Evolutionary conservation across 169 alveolate species (phyloP).

Genomic region (Babesia ovata): DNA sequence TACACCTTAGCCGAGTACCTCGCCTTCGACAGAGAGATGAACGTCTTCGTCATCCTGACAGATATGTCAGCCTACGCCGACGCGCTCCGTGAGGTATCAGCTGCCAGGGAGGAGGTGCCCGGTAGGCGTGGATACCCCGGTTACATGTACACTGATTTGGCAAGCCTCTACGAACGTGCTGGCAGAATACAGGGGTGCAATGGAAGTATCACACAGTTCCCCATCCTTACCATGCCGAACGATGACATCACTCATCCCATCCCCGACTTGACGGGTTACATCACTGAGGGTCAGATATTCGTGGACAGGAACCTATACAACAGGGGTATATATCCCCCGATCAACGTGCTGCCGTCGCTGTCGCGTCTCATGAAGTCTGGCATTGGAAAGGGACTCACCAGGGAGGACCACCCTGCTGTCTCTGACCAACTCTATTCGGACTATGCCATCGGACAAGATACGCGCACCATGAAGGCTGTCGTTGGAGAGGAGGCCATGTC

Average conservation of each 20-base stretch:
- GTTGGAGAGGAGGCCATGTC: slow-evolving; percentile 99
- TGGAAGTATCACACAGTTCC: slow-evolving; percentile 98
- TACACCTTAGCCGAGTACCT: slow-evolving; percentile 99
- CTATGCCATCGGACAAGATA: slow-evolving; percentile 99
- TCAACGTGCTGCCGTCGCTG: slow-evolving; percentile 97
- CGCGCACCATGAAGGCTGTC: slow-evolving; percentile 99
- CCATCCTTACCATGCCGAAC: slow-evolving; percentile 99
- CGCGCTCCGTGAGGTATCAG: slow-evolving; percentile 99
- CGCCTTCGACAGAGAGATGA: slow-evolving; percentile 97
- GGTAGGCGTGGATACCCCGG: slow-evolving; percentile 99
- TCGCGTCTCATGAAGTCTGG: slow-evolving; percentile 99
- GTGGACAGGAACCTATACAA: slow-evolving; percentile 97
- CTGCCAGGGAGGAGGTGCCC: slow-evolving; percentile 99
- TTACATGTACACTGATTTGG: slow-evolving; percentile 99
- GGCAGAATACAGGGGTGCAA: slow-evolving; percentile 98
- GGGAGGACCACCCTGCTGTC: slow-evolving; percentile 99
- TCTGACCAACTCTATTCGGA: slow-evolving; percentile 98
- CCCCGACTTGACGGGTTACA: slow-evolving; percentile 99
- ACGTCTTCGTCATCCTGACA: slow-evolving; percentile 98
- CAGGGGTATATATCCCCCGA: slow-evolving; percentile 96
- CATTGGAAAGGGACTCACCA: slow-evolving; percentile 98
- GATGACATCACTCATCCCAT: slow-evolving; percentile 99
- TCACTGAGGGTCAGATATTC: slow-evolving; percentile 99
- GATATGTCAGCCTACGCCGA: slow-evolving; percentile 99
- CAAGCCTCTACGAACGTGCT: slow-evolving; percentile 99